Percentiles rank a stretch among this genome's conserved stretches.
phyloP scores from a whole-genome alignment of 208 protist species.

The Trypanosoma vivax region DNA sequence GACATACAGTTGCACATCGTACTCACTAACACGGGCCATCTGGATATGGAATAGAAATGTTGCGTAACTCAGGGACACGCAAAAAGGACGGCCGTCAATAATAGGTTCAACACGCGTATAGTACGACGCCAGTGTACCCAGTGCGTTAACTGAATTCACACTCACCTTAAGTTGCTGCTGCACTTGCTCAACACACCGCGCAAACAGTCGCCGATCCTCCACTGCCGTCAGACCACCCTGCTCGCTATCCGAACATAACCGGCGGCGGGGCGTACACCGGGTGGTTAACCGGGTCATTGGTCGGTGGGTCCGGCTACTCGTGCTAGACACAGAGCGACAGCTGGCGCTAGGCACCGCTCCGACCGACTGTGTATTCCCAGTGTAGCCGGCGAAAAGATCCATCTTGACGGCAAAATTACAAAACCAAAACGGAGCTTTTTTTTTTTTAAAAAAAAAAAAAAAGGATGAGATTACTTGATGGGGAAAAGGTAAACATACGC shows the following conservation, averaged over 20 bases:
- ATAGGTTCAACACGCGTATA: conserved; percentile 70
- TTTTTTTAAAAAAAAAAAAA: no score
- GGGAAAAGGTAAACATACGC: no score
- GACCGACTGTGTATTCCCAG: no score
- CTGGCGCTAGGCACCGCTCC: no score
- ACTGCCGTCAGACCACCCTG: conserved; percentile 9
- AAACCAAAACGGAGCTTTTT: no score
- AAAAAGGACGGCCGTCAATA: conserved; percentile 79
- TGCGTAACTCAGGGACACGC: conserved; percentile 79
- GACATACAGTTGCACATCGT: conserved; percentile 81
- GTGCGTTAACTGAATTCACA: conserved; percentile 57
- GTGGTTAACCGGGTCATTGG: no score
- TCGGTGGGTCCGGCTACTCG: neutral
- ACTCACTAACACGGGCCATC: conserved; percentile 77
- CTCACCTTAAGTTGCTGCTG: conserved; percentile 73
- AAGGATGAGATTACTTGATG: no score
- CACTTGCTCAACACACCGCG: conserved; percentile 75
- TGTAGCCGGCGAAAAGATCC: no score
- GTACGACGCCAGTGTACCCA: conserved; percentile 83
- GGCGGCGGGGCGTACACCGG: no score
- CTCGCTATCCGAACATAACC: conserved; percentile 12
- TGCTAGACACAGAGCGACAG: conserved; percentile 12
- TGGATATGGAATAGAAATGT: conserved; percentile 89
- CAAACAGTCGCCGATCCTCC: conserved; percentile 58
- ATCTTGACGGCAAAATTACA: no score